phyloP scores from a whole-genome alignment of 2,329 filamentous ascomycete species.

The Lasiodiplodia sp. region DNA sequence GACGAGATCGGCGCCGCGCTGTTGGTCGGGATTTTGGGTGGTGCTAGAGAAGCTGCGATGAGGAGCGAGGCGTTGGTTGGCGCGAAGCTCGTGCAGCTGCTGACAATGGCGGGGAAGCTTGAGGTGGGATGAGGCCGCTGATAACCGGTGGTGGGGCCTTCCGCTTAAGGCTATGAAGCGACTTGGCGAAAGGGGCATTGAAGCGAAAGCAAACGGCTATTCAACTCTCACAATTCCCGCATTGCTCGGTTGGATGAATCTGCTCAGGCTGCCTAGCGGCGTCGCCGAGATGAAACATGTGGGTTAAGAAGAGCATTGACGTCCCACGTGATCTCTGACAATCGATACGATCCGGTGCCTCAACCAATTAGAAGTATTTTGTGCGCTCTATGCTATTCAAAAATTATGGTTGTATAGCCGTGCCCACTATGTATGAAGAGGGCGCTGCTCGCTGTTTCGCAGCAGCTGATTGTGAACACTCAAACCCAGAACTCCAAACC shows the following conservation, averaged over 20 bases:
- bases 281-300: background rate
- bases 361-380: background rate
- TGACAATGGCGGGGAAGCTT: constrained; percentile 7
- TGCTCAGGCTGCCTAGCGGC: background rate
- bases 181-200: constrained; percentile 14
- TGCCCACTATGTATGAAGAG: background rate
- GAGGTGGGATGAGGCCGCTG: constrained; percentile 9
- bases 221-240: background rate
- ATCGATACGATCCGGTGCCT: background rate
- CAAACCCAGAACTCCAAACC: background rate
- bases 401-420: background rate
- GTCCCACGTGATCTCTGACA: constrained; percentile 5
- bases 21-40: background rate
- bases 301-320: constrained; percentile 4
- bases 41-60: constrained; percentile 4
- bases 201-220: background rate
- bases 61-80: background rate
- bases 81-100: constrained; percentile 8
- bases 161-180: constrained; percentile 12
- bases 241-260: background rate
- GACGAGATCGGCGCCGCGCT: constrained; percentile 18
- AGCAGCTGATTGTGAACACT: background rate
- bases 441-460: background rate
- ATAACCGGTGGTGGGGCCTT: constrained; percentile 25
- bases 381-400: background rate